Conservation (phyloP, 371 early-diverging fungal species). For the Syncephalis fuscata region DNA sequence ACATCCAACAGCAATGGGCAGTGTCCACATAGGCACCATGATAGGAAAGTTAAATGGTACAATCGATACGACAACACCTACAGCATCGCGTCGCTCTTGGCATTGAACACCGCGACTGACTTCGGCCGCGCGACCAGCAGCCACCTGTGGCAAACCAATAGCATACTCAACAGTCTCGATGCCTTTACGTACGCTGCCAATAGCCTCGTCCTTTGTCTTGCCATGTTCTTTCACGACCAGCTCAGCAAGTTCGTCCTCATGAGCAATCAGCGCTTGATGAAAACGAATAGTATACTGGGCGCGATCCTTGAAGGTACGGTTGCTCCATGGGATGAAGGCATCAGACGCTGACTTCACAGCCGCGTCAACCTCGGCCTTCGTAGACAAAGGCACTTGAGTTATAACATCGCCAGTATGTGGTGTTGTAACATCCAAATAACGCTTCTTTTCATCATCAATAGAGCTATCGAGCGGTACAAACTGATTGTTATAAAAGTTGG, state of each 20-base stretch:
- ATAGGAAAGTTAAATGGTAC: slow-evolving; percentile 63
- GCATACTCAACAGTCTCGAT: slow-evolving; percentile 47
- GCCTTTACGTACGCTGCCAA: slow-evolving; percentile 31
- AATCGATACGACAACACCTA: slow-evolving; percentile 51
- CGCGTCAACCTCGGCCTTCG: slow-evolving; percentile 25
- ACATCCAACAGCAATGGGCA: slow-evolving; percentile 43
- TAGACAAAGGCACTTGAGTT: slow-evolving; percentile 33
- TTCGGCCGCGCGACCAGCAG: slow-evolving; percentile 25
- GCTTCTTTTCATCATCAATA: too few relatives aligned
- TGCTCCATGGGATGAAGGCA: slow-evolving; percentile 26
- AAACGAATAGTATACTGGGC: slow-evolving; percentile 33
- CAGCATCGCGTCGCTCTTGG: slow-evolving; percentile 30
- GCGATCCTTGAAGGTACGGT: slow-evolving; percentile 34
- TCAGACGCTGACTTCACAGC: slow-evolving; percentile 34
- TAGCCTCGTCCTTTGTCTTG: slow-evolving; percentile 30
- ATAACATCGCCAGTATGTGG: slow-evolving; percentile 40
- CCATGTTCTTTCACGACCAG: slow-evolving; percentile 55
- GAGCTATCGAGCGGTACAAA: too few relatives aligned
- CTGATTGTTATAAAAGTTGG: too few relatives aligned
- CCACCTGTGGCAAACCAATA: slow-evolving; percentile 31
- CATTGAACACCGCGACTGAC: slow-evolving; percentile 43
- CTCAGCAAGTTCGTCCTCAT: slow-evolving; percentile 39
- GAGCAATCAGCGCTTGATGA: slow-evolving; percentile 25
- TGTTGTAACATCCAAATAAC: slow-evolving; percentile 19
- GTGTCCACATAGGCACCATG: slow-evolving; percentile 64